These are phyloP conservation scores for Aspergillus caelatus DNA, from an alignment of 2,329 filamentous ascomycete genomes.

Conservation along the genomic window DNA sequence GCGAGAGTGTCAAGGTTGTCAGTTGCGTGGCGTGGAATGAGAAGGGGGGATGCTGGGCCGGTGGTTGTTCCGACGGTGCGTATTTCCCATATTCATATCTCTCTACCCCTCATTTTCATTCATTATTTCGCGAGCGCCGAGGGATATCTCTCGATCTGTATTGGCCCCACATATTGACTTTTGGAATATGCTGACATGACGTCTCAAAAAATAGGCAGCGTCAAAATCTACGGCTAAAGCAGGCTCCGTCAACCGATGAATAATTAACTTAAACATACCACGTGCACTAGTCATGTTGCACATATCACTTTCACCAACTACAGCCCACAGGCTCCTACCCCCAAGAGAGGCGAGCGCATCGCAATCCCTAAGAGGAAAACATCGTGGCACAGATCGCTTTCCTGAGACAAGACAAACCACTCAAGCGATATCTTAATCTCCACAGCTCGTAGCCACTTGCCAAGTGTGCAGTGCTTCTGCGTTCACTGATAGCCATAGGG, in stretches of 20 bases:
- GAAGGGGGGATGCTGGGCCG: constrained; percentile 42
- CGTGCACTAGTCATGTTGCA: neutral
- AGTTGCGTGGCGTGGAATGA: constrained; percentile 52
- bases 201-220: constrained; percentile 16
- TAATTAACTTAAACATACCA: neutral
- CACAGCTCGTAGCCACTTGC: neutral
- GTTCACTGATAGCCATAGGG: neutral
- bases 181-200: constrained; percentile 1
- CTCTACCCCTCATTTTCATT: neutral
- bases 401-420: neutral
- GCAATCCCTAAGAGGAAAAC: neutral
- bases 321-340: neutral
- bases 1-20: constrained; percentile 44
- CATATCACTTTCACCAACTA: neutral
- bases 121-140: neutral
- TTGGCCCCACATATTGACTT: neutral
- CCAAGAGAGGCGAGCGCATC: neutral
- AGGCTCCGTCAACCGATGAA: neutral
- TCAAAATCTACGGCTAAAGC: constrained; percentile 22
- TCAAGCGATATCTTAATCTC: neutral
- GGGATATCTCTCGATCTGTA: neutral
- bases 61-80: constrained; percentile 47
- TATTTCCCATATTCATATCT: constrained; percentile 7
- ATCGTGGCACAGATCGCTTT: neutral
- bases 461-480: neutral